phyloP scores from a whole-genome alignment of 176 grass and related monocot species.

The Raddia distichophylla region DNA sequence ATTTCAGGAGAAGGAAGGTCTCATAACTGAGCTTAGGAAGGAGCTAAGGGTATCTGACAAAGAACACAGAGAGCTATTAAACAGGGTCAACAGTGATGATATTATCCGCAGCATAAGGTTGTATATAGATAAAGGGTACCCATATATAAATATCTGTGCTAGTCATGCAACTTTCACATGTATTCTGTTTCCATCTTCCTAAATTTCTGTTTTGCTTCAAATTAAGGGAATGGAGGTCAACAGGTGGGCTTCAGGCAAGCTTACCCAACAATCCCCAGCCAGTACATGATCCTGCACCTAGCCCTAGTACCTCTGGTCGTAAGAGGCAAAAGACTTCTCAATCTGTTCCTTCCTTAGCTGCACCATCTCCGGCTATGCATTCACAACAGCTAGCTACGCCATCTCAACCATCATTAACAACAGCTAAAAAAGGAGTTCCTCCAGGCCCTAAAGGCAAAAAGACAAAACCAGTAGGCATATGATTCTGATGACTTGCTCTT shows the following conservation, averaged over 20 bases:
- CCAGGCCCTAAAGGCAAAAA: conserved; percentile 85
- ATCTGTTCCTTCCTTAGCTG: conserved; percentile 55
- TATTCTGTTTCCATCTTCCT: conserved; percentile 35
- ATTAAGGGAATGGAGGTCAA: conserved; percentile 64
- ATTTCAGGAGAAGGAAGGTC: conserved; percentile 91
- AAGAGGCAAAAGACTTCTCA: conserved; percentile 96
- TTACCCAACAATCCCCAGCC: conserved; percentile 66
- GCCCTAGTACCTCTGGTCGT: conserved; percentile 76
- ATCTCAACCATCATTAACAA: conserved; percentile 72
- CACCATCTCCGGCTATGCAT: conserved; percentile 63
- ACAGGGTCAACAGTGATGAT: conserved; percentile 79
- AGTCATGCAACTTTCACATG: conserved; percentile 16
- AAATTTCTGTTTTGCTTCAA: conserved; percentile 38
- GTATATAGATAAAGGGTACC: conserved; percentile 5
- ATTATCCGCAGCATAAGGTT: conserved; percentile 93
- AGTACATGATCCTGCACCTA: conserved; percentile 62
- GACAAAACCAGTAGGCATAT: conserved; percentile 65
- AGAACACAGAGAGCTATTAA: conserved; percentile 89
- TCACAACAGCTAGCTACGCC: conserved; percentile 58
- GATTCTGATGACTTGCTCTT: conserved; percentile 9
- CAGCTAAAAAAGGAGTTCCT: conserved; percentile 61
- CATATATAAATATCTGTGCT: conserved; percentile 14
- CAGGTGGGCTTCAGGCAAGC: conserved; percentile 59
- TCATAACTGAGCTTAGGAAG: conserved; percentile 94
- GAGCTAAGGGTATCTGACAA: conserved; percentile 93